Base-by-base conservation (phyloP, 768 basidiomycete genomes). In the Neoboletus magnificus region DNA sequence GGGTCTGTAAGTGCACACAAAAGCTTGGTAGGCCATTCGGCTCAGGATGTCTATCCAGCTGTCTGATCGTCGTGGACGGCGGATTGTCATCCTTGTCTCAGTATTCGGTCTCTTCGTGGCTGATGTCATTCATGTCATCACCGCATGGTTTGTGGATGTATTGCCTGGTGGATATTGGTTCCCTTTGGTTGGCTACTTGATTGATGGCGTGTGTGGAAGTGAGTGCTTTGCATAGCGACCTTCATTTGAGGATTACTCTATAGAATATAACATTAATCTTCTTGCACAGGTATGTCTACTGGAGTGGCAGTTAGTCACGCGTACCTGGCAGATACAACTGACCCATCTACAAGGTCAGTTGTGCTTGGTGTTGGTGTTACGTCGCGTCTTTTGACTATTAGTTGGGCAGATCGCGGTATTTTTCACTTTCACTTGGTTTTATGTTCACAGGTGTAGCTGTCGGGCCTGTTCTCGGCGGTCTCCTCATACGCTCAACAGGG, bases 81-180 rank as follows among this genome's bases (percentile, higher is more conserved):
- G 79, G 0, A 73, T 68, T 25, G 77, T 90, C 52, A 71, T 96
- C 72, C 75, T 82, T 9, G 71, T 88, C n/a, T 77, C 82, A 5
- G 64, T 83, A 20, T 50, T 82, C 2, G 90, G 91, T 15, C 65
- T 86, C 12, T 70, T 93, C 10, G 46, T 84, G 40, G 78, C 76
- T 56, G 88, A 93, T 57, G 63, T 83, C 37, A 84, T 74, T 58
- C 84, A 93, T 60, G 77, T 95, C 48, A 62, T 87, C 40, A 87
- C 90, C 6, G 75, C 82, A 20, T 74, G 72, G 29, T 86, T 78
- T 64, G 80, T 82, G 36, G 73, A 82, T 50, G 62, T 71, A 7
- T 73, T 91, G 5, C 93, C 92, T 2, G 90, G 89, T 1, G 88
- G 89, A 7, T 94, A 93, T 68, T 87, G 89, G 80, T 86, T 91